phyloP scores from a whole-genome alignment of 2,329 filamentous ascomycete species.

The Cladosporium sp. region DNA sequence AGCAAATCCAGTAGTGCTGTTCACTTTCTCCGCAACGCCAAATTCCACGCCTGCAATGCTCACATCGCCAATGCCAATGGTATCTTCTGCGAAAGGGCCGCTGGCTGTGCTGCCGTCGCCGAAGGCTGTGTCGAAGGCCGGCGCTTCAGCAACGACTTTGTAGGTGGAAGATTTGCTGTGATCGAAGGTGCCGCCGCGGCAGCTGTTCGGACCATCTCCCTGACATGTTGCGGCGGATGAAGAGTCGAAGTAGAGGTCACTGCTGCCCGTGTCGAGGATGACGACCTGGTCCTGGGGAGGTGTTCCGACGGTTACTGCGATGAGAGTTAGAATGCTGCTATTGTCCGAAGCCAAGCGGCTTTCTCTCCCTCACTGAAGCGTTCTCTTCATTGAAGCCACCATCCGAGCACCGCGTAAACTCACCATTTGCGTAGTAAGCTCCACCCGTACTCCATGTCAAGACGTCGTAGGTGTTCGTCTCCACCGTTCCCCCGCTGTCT shows the following conservation, averaged over 20 bases:
- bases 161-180: conserved; percentile 30
- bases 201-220: conserved; percentile 24
- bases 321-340: neutral
- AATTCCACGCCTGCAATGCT: conserved; percentile 33
- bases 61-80: conserved; percentile 33
- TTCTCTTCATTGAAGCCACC: neutral
- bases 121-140: conserved; percentile 34
- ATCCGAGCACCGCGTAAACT: conserved; percentile 4
- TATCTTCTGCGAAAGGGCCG: conserved; percentile 33
- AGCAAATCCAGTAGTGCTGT: conserved; percentile 33
- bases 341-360: neutral
- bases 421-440: conserved; percentile 38
- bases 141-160: conserved; percentile 25
- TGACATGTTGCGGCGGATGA: conserved; percentile 29
- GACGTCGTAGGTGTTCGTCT: conserved; percentile 35
- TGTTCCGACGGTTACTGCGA: conserved; percentile 34
- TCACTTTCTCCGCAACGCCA: conserved; percentile 31
- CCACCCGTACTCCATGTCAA: conserved; percentile 34
- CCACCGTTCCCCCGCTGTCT: conserved; percentile 25
- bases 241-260: conserved; percentile 36
- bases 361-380: neutral
- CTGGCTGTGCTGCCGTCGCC: conserved; percentile 32
- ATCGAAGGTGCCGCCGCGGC: conserved; percentile 35
- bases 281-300: conserved; percentile 36
- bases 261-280: conserved; percentile 38